phyloP scores from a whole-genome alignment of 139 green algal species.

The Astrephomene gubernaculifera region DNA sequence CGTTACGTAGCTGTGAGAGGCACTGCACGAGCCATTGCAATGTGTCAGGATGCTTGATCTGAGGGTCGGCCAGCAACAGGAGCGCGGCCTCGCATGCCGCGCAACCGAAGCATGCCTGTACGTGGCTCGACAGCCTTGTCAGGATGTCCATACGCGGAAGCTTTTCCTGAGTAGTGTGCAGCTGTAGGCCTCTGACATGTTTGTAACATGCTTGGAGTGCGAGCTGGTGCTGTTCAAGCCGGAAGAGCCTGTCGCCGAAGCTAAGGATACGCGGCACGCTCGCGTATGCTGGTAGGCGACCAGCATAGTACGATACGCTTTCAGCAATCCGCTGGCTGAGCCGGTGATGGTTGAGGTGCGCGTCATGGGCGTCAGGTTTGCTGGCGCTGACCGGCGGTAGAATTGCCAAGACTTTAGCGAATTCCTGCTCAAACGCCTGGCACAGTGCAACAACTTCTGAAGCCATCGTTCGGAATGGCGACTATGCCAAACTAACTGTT shows the following conservation, averaged over 20 bases:
- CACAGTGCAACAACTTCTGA: conserved; percentile 52
- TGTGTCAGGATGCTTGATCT: conserved; percentile 57
- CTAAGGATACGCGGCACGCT: conserved; percentile 57
- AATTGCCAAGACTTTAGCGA: conserved; percentile 43
- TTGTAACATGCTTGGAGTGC: conserved; percentile 58
- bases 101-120: conserved; percentile 59
- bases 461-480: conserved; percentile 16
- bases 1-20: conserved; percentile 53
- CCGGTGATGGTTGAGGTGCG: conserved; percentile 56
- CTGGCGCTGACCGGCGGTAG: conserved; percentile 35
- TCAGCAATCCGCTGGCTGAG: conserved; percentile 55
- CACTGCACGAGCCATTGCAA: conserved; percentile 46
- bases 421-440: conserved; percentile 60
- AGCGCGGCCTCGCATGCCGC: conserved; percentile 52
- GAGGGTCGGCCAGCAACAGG: conserved; percentile 34
- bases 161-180: conserved; percentile 40
- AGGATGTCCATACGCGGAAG: conserved; percentile 46
- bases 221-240: conserved; percentile 49
- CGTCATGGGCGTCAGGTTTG: conserved; percentile 52
- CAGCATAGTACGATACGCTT: conserved; percentile 57
- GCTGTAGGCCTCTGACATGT: conserved; percentile 19
- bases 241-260: conserved; percentile 48
- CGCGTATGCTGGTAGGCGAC: conserved; percentile 50
- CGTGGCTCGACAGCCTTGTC: conserved; percentile 45
- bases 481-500: too few relatives aligned